phyloP scores from a whole-genome alignment of 2,329 filamentous ascomycete genomes.

The Fusarium citri region DNA sequence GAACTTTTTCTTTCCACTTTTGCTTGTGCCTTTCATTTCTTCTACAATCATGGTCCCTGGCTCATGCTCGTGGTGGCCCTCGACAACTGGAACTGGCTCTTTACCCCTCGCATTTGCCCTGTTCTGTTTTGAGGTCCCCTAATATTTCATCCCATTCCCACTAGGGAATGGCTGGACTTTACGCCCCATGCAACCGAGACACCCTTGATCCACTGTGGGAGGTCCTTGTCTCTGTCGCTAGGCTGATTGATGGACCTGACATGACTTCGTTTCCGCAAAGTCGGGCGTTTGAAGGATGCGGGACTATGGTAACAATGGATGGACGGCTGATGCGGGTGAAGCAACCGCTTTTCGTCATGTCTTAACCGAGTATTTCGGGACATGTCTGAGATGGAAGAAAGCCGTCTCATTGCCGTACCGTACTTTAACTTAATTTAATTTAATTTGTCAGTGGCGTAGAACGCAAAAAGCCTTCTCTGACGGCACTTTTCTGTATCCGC shows the following conservation, averaged over 20 bases:
- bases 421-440: neutral
- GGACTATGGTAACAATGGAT: slow-evolving; percentile 6
- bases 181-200: slow-evolving; percentile 25
- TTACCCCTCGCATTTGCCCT: slow-evolving; percentile 4
- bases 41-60: neutral
- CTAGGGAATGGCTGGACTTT: slow-evolving; percentile 1
- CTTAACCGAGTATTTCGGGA: neutral
- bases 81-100: slow-evolving; percentile 14
- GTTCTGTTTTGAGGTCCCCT: neutral
- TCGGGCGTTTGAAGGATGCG: slow-evolving; percentile 28
- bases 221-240: slow-evolving; percentile 23
- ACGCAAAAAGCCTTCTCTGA: neutral
- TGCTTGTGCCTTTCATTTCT: slow-evolving; percentile 12
- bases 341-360: slow-evolving; percentile 2
- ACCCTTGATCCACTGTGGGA: slow-evolving; percentile 14
- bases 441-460: neutral
- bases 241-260: slow-evolving; percentile 16
- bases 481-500: neutral
- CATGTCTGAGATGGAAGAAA: neutral
- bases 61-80: slow-evolving; percentile 2
- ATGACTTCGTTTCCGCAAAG: slow-evolving; percentile 27
- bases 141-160: neutral
- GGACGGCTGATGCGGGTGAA: slow-evolving; percentile 10
- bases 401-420: slow-evolving; percentile 1
- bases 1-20: slow-evolving; percentile 4